Evolutionary conservation across 768 basidiomycete species (phyloP), one percentile per base, ranked within the genome.

Genomic region (Gyrodon lividus): DNA sequence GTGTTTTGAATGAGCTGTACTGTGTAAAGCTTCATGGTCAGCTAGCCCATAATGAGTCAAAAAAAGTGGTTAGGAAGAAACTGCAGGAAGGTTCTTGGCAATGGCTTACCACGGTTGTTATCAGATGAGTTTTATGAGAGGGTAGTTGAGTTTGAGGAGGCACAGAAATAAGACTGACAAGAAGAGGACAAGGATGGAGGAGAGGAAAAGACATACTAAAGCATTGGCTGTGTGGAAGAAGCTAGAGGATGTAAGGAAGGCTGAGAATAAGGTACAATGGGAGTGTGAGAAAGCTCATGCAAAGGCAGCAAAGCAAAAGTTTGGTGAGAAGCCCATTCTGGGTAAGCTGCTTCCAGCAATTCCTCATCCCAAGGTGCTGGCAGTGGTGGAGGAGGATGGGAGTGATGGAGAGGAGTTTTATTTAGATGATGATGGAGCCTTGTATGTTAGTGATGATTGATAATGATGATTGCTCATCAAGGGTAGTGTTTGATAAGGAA

Each of bases 1-100:
- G 30, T 31, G 35, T 51, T 20, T 42, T 51, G 20, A 51, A 51
- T 37, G 43, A 51, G 43, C 31, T 33, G 40, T 51, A 51, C 34
- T 51, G 50, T 26, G 28, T 19, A n/a, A 44, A 33, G 22, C 43
- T 46, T 17, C 19, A 9, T 23, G 28, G 40, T 44, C 50, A 51
- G 43, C 33, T 51, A 4, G 43, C 50, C 19, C 31, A 51, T 46
- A 30, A 51, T 20, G 34, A 22, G 12, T 46, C 46, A 24, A 51
- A 45, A 30, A 6, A 26, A n/a, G 35, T 23, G 31, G 26, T 24
- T 22, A 20, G 31, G 16, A 34, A 33, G 17, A 45, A 30, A 31
- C n/a, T n/a, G n/a, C n/a, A 16, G 23, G 17, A 44, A 26, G 33
- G 17, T 44, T 31, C 19, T 51, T 16, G 50, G 50, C 6, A 12